phyloP scores from a whole-genome alignment of 2,329 filamentous ascomycete genomes.

The Hypomyces rosellus region DNA sequence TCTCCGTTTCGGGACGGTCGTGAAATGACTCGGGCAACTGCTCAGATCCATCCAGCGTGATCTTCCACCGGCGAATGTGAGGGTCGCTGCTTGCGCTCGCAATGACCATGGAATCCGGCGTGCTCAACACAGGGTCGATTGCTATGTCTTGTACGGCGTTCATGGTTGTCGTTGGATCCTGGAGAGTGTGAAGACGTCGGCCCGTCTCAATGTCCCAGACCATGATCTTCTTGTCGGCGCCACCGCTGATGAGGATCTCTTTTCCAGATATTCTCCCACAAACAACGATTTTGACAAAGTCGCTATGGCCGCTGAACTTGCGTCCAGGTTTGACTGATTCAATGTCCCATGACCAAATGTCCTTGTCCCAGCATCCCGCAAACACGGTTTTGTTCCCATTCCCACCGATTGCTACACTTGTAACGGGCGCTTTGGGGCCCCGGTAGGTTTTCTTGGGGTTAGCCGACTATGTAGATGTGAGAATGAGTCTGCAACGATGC shows the following conservation, averaged over 20 bases:
- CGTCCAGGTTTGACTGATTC: slow-evolving; percentile 46
- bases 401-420: slow-evolving; percentile 63
- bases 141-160: slow-evolving; percentile 75
- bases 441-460: slow-evolving; percentile 46
- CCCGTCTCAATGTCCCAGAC: slow-evolving; percentile 73
- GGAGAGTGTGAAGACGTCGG: slow-evolving; percentile 65
- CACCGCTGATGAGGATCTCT: slow-evolving; percentile 64
- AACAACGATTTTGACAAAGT: slow-evolving; percentile 84
- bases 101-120: slow-evolving; percentile 46
- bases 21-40: slow-evolving; percentile 46
- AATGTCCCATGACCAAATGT: slow-evolving; percentile 78
- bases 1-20: slow-evolving; percentile 34
- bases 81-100: slow-evolving; percentile 78
- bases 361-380: slow-evolving; percentile 92
- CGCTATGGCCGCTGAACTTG: slow-evolving; percentile 69
- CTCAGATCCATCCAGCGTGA: slow-evolving; percentile 46
- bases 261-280: slow-evolving; percentile 54
- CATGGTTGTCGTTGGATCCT: slow-evolving; percentile 63
- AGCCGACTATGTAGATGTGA: slow-evolving; percentile 21
- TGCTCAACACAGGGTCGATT: slow-evolving; percentile 61
- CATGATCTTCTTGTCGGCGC: slow-evolving; percentile 72
- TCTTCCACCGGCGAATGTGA: slow-evolving; percentile 70
- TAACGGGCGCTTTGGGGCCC: slow-evolving; percentile 74
- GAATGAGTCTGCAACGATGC: neutral
- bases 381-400: slow-evolving; percentile 57